A percentile compares a stretch with the other conserved stretches of the same genome.
Evolutionary conservation across 108 stramenopile species (phyloP).

Genomic region (Fragilaria radians): DNA sequence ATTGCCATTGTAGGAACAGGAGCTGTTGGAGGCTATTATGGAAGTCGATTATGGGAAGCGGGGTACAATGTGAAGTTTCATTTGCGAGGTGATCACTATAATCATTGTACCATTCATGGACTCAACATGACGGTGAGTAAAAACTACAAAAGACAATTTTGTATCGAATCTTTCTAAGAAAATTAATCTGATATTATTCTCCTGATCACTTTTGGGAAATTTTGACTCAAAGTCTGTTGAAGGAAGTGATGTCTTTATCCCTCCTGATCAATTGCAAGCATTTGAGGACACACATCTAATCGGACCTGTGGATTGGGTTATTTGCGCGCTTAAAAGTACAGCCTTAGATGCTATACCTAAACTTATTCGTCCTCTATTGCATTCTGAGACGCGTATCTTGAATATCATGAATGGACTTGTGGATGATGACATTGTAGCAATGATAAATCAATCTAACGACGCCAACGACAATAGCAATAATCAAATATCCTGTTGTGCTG

Average conservation of each 20-base stretch:
- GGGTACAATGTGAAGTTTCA: slow-evolving; percentile 66
- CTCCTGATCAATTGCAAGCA: slow-evolving; percentile 45
- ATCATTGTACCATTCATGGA: slow-evolving; percentile 40
- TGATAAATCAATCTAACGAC: slow-evolving; percentile 18
- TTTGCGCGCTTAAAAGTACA: slow-evolving; percentile 66
- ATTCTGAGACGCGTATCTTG: slow-evolving; percentile 48
- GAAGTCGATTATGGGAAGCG: slow-evolving; percentile 68
- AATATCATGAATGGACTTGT: slow-evolving; percentile 85
- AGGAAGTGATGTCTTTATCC: slow-evolving; percentile 65
- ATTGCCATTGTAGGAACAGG: slow-evolving; percentile 54
- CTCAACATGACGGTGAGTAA: slow-evolving; percentile 39
- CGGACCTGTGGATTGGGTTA: slow-evolving; percentile 69
- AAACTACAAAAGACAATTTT: no score
- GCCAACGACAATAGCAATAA: slow-evolving; percentile 7
- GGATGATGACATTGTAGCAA: slow-evolving; percentile 61
- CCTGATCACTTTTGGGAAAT: no score
- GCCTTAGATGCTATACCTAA: slow-evolving; percentile 46
- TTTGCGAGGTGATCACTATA: slow-evolving; percentile 61
- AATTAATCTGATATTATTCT: no score
- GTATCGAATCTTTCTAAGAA: no score
- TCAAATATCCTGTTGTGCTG: slow-evolving; percentile 41
- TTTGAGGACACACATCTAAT: slow-evolving; percentile 29
- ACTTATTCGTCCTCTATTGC: slow-evolving; percentile 49
- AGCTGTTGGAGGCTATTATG: slow-evolving; percentile 67
- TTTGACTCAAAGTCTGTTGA: slow-evolving; percentile 11